These are phyloP conservation scores for Effrenium voratum DNA, from an alignment of 73 alveolate genomes.

Conservation along the genomic window DNA sequence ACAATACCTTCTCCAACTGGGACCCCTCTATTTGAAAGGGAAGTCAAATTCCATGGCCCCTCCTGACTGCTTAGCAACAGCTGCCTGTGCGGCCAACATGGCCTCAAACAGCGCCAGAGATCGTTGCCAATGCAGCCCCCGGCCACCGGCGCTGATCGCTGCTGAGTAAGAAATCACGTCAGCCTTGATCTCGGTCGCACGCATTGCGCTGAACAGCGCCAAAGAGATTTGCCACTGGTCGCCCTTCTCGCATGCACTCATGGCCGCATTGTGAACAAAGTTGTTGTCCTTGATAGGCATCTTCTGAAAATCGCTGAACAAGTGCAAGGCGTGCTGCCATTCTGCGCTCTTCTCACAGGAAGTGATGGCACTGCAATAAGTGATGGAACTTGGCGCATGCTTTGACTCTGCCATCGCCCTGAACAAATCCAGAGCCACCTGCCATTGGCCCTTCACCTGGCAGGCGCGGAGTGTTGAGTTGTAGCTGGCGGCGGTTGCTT, in stretches of 20 bases:
- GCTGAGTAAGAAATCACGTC: conserved; percentile 3
- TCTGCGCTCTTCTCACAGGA: conserved; percentile 15
- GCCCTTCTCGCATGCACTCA: conserved; percentile 10
- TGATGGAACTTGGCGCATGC: neutral
- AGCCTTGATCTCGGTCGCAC: neutral
- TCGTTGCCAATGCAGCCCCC: conserved; percentile 18
- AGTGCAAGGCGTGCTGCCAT: neutral
- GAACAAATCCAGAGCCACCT: neutral
- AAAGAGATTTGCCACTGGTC: conserved; percentile 5
- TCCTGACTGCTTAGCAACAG: too few species aligned
- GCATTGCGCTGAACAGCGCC: neutral
- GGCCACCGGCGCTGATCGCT: conserved; percentile 29
- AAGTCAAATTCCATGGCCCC: too few species aligned
- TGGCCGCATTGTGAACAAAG: neutral
- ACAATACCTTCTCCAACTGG: too few species aligned
- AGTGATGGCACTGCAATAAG: conserved; percentile 3
- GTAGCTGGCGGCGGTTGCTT: neutral
- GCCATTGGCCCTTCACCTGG: conserved; percentile 5
- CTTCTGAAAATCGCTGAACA: neutral
- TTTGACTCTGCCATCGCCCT: neutral
- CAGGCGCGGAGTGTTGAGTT: conserved; percentile 12
- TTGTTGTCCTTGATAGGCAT: neutral
- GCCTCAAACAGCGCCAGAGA: neutral
- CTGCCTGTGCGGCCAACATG: neutral
- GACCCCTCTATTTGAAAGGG: too few species aligned